Base-by-base conservation (phyloP, 1,284 basidiomycete species). In the Naganishia sp. region DNA sequence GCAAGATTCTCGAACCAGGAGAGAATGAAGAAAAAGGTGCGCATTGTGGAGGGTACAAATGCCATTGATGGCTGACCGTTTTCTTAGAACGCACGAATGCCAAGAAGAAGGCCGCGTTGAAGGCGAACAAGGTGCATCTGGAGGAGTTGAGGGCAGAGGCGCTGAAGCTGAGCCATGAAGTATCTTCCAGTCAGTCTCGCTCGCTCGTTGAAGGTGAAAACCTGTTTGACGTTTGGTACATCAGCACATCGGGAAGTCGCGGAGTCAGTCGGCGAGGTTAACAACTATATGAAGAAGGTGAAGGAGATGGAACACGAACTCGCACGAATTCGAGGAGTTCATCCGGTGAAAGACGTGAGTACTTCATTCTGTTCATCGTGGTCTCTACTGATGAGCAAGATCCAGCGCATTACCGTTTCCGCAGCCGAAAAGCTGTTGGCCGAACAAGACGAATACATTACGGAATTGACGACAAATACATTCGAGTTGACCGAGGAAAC, bases 231-330 rank as follows among this genome's bases (percentile, higher is more conserved):
- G 43, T 23, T 50, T 28, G 66, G 28, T 53, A 17, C 41, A 21
- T 63, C 13, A 5, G 17, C 18, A 18, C 18, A 31, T 5, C 6
- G 66, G 89, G 88, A 89, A 69, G 50, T 43, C 50, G 45, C 28
- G 45, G 50, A 66, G 43, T 56, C 39, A 28, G 45, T 53, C 45
- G 47, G 55, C 23, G 25, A 57, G 7, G 43, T 25, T 21, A 54
- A 47, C 28, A 53, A 56, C 58, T 61, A 61, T 31, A 61, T 61
- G 17, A 87, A 88, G 71, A 84, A 88, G 75, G 90, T 92, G 69
- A 84, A 90, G 61, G 90, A 92, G 72, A 86, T 90, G 51, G 87
- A 89, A 46, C 84, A 92, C 3, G 85, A 88, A 6, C 82, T 92
- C 45, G 87, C 87, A 10, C 85, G 91, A 1, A 84, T 92, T 9